Percentiles rank a stretch among this genome's conserved stretches.
phyloP scores from a whole-genome alignment of 2,329 filamentous ascomycete species.

The Rutstroemia sydowiana region DNA sequence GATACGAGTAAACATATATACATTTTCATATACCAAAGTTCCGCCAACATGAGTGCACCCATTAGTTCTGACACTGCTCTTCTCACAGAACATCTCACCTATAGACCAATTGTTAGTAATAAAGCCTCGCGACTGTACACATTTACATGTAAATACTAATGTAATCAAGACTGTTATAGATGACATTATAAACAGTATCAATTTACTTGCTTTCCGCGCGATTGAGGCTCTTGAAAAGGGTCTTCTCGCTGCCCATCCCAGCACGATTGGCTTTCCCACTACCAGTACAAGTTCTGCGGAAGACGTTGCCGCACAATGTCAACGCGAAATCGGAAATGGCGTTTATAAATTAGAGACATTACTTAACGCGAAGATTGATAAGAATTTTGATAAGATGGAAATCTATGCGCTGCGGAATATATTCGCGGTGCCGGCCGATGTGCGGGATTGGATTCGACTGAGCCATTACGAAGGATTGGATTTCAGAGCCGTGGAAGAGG shows the following conservation, averaged over 20 bases:
- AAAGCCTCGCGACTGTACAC: not conserved
- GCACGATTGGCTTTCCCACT: constrained; percentile 71
- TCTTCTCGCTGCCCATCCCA: constrained; percentile 65
- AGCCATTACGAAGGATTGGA: constrained; percentile 64
- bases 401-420: constrained; percentile 88
- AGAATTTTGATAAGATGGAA: constrained; percentile 79
- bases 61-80: constrained; percentile 46
- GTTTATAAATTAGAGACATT: constrained; percentile 79
- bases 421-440: constrained; percentile 63
- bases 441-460: constrained; percentile 70
- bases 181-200: constrained; percentile 96
- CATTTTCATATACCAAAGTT: not conserved
- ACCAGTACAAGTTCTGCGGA: constrained; percentile 31
- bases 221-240: constrained; percentile 82
- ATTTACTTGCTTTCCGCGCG: constrained; percentile 84
- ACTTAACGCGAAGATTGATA: constrained; percentile 72
- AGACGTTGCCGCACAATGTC: constrained; percentile 42
- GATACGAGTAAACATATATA: no score
- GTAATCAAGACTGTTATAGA: constrained; percentile 73
- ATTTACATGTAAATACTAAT: constrained; percentile 11
- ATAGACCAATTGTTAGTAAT: constrained; percentile 74
- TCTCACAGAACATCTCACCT: constrained; percentile 91
- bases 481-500: constrained; percentile 23
- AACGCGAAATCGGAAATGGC: constrained; percentile 78
- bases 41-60: constrained; percentile 21